These are phyloP conservation scores for Umbelopsis sp. DNA, from an alignment of 192 early-diverging fungal genomes.

Conservation along the genomic window DNA sequence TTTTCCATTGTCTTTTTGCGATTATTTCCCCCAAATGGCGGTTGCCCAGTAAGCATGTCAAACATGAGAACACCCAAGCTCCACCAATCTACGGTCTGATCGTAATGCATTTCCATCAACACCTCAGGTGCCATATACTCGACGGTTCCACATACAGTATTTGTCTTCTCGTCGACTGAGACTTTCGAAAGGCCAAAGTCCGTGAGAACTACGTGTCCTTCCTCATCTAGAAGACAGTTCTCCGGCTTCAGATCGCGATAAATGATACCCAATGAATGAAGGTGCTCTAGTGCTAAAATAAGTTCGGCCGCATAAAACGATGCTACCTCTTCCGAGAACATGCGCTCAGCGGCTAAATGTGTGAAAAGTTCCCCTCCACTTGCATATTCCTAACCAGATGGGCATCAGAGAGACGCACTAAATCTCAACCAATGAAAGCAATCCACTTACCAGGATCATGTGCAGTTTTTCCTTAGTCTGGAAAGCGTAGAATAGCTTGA, in stretches of 20 bases:
- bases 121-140: conserved; percentile 82
- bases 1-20: conserved; percentile 83
- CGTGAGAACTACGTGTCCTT: conserved; percentile 86
- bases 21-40: conserved; percentile 80
- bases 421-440: background rate
- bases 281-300: conserved; percentile 81
- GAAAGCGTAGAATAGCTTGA: conserved; percentile 92
- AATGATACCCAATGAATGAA: conserved; percentile 89
- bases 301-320: conserved; percentile 90
- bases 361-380: conserved; percentile 93
- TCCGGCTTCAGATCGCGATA: conserved; percentile 85
- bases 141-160: conserved; percentile 76
- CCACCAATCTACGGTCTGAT: conserved; percentile 90
- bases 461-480: conserved; percentile 86
- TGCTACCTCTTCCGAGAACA: conserved; percentile 81
- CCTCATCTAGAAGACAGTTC: conserved; percentile 69
- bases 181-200: conserved; percentile 97
- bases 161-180: conserved; percentile 56
- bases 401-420: background rate
- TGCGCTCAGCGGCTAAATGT: conserved; percentile 73
- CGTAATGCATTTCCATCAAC: conserved; percentile 66
- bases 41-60: conserved; percentile 87
- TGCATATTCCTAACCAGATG: conserved; percentile 62
- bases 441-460: conserved; percentile 66
- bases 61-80: conserved; percentile 86